phyloP scores from a whole-genome alignment of 495 filamentous ascomycete species.

The Aspergillus saccharolyticus region DNA sequence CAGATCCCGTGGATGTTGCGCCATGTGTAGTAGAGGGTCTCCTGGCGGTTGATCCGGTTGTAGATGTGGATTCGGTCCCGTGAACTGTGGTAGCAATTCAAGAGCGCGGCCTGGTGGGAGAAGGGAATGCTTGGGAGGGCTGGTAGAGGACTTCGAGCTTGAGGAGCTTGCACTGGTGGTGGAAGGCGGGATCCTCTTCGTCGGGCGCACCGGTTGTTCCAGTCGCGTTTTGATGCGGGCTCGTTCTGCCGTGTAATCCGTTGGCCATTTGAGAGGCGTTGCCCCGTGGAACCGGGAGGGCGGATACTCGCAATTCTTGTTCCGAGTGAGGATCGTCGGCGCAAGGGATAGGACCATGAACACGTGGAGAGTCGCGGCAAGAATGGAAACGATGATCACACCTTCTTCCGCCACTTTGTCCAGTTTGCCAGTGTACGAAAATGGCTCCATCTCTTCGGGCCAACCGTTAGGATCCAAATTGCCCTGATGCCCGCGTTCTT shows the following conservation, averaged over 20 bases:
- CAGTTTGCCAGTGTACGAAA: slow-evolving; percentile 17
- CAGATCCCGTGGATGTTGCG: slow-evolving; percentile 26
- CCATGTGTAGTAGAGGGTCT: slow-evolving; percentile 22
- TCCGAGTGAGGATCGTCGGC: slow-evolving; percentile 20
- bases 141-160: slow-evolving; percentile 19
- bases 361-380: slow-evolving; percentile 18
- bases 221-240: slow-evolving; percentile 16
- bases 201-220: slow-evolving; percentile 13
- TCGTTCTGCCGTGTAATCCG: slow-evolving; percentile 11
- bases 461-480: slow-evolving; percentile 18
- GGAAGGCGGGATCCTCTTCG: slow-evolving; percentile 7
- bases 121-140: slow-evolving; percentile 20
- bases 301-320: slow-evolving; percentile 22
- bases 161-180: slow-evolving; percentile 11
- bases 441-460: slow-evolving; percentile 13
- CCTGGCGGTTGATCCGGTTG: slow-evolving; percentile 13
- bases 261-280: slow-evolving; percentile 17
- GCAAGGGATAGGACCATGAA: slow-evolving; percentile 23
- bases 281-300: slow-evolving; percentile 18
- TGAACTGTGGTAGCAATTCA: slow-evolving; percentile 18
- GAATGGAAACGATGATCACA: slow-evolving; percentile 16
- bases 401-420: slow-evolving; percentile 6
- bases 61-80: slow-evolving; percentile 19
- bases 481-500: slow-evolving; percentile 10
- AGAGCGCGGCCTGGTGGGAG: slow-evolving; percentile 15